Evolutionary conservation across 371 early-diverging fungal genomes (phyloP), one percentile per base, ranked within the genome.

Genomic region (Haplosporangium sp.): DNA sequence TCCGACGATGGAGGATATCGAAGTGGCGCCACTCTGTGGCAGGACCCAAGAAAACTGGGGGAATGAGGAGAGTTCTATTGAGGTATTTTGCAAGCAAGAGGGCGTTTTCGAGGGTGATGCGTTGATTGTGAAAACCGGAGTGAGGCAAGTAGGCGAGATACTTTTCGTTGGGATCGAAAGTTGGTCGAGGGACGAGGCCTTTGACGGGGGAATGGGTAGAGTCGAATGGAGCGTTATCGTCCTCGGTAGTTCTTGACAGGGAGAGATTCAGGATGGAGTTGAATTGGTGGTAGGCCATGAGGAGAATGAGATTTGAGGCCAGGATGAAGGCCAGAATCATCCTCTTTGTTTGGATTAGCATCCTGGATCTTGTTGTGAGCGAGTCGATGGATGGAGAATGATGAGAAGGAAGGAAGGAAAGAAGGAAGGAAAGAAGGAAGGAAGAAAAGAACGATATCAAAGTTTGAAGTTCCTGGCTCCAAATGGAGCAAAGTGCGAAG

Each of bases 131-230:
- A 56, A 90, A 73, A 0, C 87, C 86, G 6, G 85, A 84, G 69
- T 90, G 89, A 7, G 89, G 88, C 10, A 87, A 51, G 52, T 88
- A 90, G 18, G 90, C 83, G 14, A 89, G 73, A 55, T 81, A 87
- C 59, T 52, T 58, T 37, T 82, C 82, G 37, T 41, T 70, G 41
- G 80, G 73, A 29, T 79, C 56, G 21, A 23, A 60, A 21, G 64
- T 50, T 6, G 77, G 67, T 20, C 50, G 51, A 3, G 65, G 64
- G 14, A 64, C 68, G 20, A 67, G 63, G 16, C 67, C 77, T 53
- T 66, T 68, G 48, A 51, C 50, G 37, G 29, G 42, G 45, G 23
- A 46, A 29, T 5, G 13, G 12, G 23, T 42, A 23, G 18, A 21
- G 48, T 52, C 55, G 51, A 16, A 23, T 59, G 21, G 40, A 40